Evolutionary conservation across 148 eudicot genomes (phyloP).

Genomic region (Fagopyrum esculentum): DNA sequence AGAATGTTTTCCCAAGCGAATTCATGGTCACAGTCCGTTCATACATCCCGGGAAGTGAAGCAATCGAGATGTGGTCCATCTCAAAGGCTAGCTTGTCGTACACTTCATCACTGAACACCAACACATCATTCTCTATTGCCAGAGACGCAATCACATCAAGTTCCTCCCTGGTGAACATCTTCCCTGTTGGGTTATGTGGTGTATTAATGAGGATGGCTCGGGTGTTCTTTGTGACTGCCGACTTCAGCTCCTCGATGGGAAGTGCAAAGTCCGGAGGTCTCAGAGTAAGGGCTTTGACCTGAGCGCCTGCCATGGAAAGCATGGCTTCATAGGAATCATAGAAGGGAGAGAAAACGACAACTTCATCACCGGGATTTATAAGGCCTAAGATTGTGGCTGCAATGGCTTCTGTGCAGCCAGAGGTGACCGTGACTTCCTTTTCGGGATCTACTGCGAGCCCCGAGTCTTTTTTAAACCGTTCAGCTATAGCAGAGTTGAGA

Average conservation of each 20-base stretch:
- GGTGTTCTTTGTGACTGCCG: conserved; percentile 56
- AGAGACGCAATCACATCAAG: conserved; percentile 70
- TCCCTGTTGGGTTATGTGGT: conserved; percentile 97
- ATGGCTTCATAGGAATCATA: conserved; percentile 96
- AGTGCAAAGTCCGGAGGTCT: conserved; percentile 72
- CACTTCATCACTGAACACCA: conserved; percentile 89
- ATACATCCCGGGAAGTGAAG: conserved; percentile 94
- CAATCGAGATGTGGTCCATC: conserved; percentile 94
- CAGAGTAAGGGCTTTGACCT: conserved; percentile 63
- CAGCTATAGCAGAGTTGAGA: conserved; percentile 76
- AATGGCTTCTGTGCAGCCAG: conserved; percentile 99
- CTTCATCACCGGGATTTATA: conserved; percentile 93
- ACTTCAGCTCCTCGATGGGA: conserved; percentile 75
- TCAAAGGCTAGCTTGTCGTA: conserved; percentile 92
- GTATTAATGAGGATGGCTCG: conserved; percentile 87
- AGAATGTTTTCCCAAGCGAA: conserved; percentile 93
- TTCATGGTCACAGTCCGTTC: conserved; percentile 87
- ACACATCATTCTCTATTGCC: conserved; percentile 79
- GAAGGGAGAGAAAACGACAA: conserved; percentile 89
- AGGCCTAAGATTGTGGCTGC: conserved; percentile 92
- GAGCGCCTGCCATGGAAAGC: conserved; percentile 96
- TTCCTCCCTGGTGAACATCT: conserved; percentile 83
- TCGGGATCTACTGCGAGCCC: conserved; percentile 83
- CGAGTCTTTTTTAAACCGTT: conserved; percentile 74
- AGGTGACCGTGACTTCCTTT: conserved; percentile 92